Conservation (phyloP, 306 rosid genomes). For the Fragaria vesca region DNA sequence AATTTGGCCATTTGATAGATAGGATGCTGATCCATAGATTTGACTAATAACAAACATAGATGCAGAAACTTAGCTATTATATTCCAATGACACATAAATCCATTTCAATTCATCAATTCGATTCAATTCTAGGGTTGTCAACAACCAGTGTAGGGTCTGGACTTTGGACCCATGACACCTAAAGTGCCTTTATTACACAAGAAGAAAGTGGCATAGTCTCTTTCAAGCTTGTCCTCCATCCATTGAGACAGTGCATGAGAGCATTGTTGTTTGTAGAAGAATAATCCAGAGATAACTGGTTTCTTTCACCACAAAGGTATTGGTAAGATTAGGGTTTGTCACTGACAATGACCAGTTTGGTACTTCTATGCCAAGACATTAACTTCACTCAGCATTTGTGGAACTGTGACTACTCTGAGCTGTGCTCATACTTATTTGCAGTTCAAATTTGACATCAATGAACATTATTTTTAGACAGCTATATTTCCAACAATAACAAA, state of each 20-base stretch:
- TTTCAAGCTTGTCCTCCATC: conserved; percentile 14
- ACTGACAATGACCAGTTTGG: not conserved
- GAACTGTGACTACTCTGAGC: not conserved
- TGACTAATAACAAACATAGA: not conserved
- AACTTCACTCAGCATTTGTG: not conserved
- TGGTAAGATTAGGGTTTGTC: not conserved
- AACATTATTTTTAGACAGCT: not conserved
- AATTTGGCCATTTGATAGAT: conserved; percentile 21
- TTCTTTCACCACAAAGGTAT: conserved; percentile 13
- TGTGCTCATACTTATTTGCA: not conserved
- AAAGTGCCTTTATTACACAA: not conserved
- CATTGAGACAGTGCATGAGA: conserved; percentile 18
- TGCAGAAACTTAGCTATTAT: not conserved
- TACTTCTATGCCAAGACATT: not conserved
- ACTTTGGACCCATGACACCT: conserved; percentile 11
- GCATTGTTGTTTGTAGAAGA: conserved; percentile 11
- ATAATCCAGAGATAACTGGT: conserved; percentile 20
- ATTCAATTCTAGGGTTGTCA: conserved; percentile 14
- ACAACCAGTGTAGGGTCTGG: not conserved
- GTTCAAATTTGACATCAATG: not conserved
- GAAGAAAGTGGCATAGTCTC: conserved; percentile 8
- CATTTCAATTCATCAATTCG: not conserved
- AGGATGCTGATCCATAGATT: conserved; percentile 8
- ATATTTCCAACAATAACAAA: not conserved
- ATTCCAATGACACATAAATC: conserved; percentile 7